Evolutionary conservation across 2,329 filamentous ascomycete genomes (phyloP), one percentile per base, ranked within the genome.

Genomic region (Verticillium longisporum): DNA sequence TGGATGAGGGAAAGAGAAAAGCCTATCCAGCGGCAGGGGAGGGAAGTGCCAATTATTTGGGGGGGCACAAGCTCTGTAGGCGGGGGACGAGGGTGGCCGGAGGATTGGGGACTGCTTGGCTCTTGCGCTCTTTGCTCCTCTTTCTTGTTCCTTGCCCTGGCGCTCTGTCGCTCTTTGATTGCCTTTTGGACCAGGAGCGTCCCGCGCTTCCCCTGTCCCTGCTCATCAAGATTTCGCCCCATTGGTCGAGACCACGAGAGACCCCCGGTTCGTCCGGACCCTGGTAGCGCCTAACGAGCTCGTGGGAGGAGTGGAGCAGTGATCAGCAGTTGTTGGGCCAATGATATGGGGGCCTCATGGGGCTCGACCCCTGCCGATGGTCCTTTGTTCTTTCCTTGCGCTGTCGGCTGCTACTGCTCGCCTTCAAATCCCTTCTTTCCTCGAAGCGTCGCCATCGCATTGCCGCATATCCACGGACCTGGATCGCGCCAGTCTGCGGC

Each of bases 1-100:
- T 50, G 41, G 41, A 26, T 50, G 41, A 50, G 21, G 60, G 61
- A 60, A 66, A 66, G 58, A 65, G 68, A 61, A 21, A 63, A 58
- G 53, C 57, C 64, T 64, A 65, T 64, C 64, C 62, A 59, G 58
- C 55, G 65, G 66, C 65, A 69, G 38, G 56, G 68, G 70, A 70
- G 64, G 63, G 61, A 65, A 58, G 59, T 56, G 63, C 58, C 63
- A 55, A 61, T 61, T 41, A 54, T 59, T 56, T 53, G 57, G 57
- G 26, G 32, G 59, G 56, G 41, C 41, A 50, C 41, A 37, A 21
- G 41, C 41, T 50, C 41, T 50, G 41, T 50, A 21, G 41, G 41
- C 41, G 41, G 41, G 41, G 41, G 38, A n/a, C 38, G 14, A n/a
- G n/a, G 41, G 7, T n/a, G 21, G n/a, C 41, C n/a, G 41, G 41